Evolutionary conservation across 768 basidiomycete species (phyloP).

Genomic region (Lactarius sp.): DNA sequence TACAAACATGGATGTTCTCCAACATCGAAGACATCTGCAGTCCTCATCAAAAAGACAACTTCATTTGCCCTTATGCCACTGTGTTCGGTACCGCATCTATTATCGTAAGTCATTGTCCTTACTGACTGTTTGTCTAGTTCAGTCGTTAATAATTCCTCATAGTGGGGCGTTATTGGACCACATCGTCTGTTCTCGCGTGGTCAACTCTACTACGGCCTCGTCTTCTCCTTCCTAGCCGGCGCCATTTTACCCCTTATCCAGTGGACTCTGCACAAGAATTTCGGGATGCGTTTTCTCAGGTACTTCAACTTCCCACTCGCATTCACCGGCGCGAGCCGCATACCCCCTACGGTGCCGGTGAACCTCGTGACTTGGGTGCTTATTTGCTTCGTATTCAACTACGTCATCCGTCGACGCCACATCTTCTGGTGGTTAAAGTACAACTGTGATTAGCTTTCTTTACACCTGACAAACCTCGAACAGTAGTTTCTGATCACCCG

Average conservation of each 20-base stretch:
- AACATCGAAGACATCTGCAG: constrained; percentile 60
- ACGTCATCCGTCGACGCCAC: constrained; percentile 36
- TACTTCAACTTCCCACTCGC: constrained; percentile 57
- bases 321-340: constrained; percentile 30
- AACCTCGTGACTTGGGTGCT: constrained; percentile 39
- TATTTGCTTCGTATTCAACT: constrained; percentile 37
- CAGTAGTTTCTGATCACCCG: no score
- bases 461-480: no score
- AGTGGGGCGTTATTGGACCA: constrained; percentile 71
- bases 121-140: background rate
- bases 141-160: background rate
- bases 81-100: constrained; percentile 79
- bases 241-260: constrained; percentile 52
- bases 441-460: constrained; percentile 30
- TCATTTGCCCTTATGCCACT: constrained; percentile 63
- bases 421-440: constrained; percentile 40
- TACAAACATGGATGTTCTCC: constrained; percentile 74
- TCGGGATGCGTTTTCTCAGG: constrained; percentile 33
- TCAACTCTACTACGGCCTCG: constrained; percentile 33
- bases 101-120: constrained; percentile 40
- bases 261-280: constrained; percentile 40
- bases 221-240: constrained; percentile 72
- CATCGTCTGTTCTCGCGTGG: constrained; percentile 31
- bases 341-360: constrained; percentile 36
- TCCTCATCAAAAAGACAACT: constrained; percentile 50